Conservation (phyloP, 1,284 basidiomycete species). For the Rhodotorula sp. region DNA sequence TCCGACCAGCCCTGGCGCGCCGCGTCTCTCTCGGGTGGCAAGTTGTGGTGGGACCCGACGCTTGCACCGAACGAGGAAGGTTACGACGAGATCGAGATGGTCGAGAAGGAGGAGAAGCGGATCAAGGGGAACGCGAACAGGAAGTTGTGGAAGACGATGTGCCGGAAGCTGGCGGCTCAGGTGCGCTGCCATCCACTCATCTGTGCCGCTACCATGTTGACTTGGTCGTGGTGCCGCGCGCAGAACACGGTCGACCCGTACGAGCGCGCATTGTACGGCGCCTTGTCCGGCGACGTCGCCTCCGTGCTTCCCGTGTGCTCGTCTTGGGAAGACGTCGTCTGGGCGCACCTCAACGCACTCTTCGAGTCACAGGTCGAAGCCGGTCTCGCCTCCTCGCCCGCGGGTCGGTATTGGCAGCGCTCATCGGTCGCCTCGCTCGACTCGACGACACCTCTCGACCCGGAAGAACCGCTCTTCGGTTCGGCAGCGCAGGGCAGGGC, state of each 20-base stretch:
- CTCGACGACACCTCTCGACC: slow-evolving; percentile 17
- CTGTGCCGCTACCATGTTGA: background rate
- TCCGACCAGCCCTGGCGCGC: slow-evolving; percentile 89
- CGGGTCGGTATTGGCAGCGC: slow-evolving; percentile 31
- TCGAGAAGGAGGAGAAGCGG: slow-evolving; percentile 56
- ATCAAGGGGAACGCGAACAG: slow-evolving; percentile 76
- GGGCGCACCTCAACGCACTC: slow-evolving; percentile 82
- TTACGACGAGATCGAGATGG: slow-evolving; percentile 53
- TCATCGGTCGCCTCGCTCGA: slow-evolving; percentile 14
- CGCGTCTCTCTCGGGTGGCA: slow-evolving; percentile 74
- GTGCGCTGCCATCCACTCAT: slow-evolving; percentile 50
- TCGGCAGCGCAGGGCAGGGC: slow-evolving; percentile 7
- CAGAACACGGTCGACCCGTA: slow-evolving; percentile 67
- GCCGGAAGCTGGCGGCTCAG: slow-evolving; percentile 71
- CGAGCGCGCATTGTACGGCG: slow-evolving; percentile 82
- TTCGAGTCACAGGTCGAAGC: slow-evolving; percentile 74
- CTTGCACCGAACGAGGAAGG: slow-evolving; percentile 57
- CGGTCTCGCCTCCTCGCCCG: slow-evolving; percentile 46
- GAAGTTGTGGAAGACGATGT: slow-evolving; percentile 79
- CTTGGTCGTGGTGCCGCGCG: background rate
- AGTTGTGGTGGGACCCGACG: slow-evolving; percentile 68
- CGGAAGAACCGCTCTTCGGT: slow-evolving; percentile 31
- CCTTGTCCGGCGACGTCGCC: slow-evolving; percentile 76
- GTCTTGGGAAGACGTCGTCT: slow-evolving; percentile 92
- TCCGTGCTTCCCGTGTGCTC: slow-evolving; percentile 73